Evolutionary conservation across 257 asterid species (phyloP), one percentile per base, ranked within the genome.

Genomic region (Solanum tacnaense): DNA sequence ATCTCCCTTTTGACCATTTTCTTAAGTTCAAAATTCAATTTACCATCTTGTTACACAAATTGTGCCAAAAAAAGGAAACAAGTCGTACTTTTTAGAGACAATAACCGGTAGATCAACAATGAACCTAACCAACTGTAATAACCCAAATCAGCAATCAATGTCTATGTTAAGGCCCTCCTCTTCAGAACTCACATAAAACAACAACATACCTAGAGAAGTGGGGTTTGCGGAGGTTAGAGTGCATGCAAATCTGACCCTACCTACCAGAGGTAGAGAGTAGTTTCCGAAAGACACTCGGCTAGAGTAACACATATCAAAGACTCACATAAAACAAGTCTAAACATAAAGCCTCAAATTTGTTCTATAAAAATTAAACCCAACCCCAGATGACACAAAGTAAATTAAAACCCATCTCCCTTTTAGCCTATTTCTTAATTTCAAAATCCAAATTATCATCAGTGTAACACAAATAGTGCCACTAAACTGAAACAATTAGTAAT

Each of bases 71-170:
- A 35, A 73, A 4, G 8, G 82, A 72, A 72, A 32, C 27, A 34
- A 72, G 44, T 16, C 5, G 79, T 72, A 72, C 6, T 32, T 9
- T 32, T 34, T 4, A 32, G 27, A 32, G 79, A 34, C 27, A 72
- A 72, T 72, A 68, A 68, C 18, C 23, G 9, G 75, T 70, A 29
- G 76, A 70, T 1, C 39, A 3, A 95, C 94, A 36, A 94, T 95
- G 93, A 94, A 95, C 34, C 96, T 94, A 89, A 92, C 97, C 93
- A 93, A 91, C 97, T 94, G 91, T 36, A 87, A 65, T 18, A 81
- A 87, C 25, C 67, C 85, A 87, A 41, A 27, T 58, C 49, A 62
- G 25, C 58, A 41, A 2, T 36, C 58, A 84, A 34, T 20, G 6
- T 72, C 79, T 32, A 32, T 72, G 27, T 32, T 36, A 72, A 72